Evolutionary conservation across 116 monocot species (phyloP), one percentile per base, ranked within the genome.

Genomic region (Trichopus zeylanicus): DNA sequence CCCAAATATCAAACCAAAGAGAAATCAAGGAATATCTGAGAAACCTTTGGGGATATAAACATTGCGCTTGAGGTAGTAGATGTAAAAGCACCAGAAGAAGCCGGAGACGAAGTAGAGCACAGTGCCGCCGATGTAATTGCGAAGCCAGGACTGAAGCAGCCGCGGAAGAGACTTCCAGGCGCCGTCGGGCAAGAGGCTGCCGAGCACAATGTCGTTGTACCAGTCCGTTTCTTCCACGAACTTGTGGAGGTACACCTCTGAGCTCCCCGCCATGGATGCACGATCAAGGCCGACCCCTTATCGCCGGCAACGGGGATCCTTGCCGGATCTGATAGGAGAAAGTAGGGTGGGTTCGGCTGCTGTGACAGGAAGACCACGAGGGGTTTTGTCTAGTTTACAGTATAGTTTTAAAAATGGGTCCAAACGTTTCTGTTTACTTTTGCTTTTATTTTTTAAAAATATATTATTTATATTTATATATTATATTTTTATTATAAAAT

Each of bases 1-100:
- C 34, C 5, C 21, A 38, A 25, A n/a, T n/a, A n/a, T 42, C 42
- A 42, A 1, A 9, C 13, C n/a, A 13, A 42, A 42, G 4, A 42
- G n/a, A 42, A 13, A 42, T 13, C 42, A 12, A 13, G 42, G n/a
- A 16, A n/a, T 1, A 2, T 42, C n/a, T 13, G 42, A 42, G 12
- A 56, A 25, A 90, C 97, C 90, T 87, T 90, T 97, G 32, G 84
- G 84, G 31, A 97, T 4, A 70, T 97, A 84, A 55, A 77, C 79
- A 39, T 87, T 81, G 72, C 81, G 81, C 72, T 87, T 90, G 65
- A 67, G 77, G 76, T 77, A 77, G 73, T 97, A 97, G 70, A 97
- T 77, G 59, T 83, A 83, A 73, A 91, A 84, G 68, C 78, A 79
- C 91, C 91, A 91, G 48, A 87, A 63, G 58, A 97, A 72, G 1